Evolutionary conservation across 441 rosid genomes (phyloP).

Genomic region (Gossypium schwendimanii): DNA sequence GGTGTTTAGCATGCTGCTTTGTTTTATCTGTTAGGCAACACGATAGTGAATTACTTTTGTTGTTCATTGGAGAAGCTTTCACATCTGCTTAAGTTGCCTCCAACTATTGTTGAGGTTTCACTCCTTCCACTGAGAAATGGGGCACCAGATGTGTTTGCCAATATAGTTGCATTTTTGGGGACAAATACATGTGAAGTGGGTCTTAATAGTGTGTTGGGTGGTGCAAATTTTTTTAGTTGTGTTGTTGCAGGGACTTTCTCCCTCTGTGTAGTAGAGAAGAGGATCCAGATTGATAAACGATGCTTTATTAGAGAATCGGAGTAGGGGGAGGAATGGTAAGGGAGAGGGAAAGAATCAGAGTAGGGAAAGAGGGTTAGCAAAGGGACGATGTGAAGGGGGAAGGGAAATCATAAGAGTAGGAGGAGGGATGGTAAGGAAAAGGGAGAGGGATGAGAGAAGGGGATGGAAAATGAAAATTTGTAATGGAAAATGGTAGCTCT

Average conservation of each 20-base stretch:
- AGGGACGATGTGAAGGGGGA: no score
- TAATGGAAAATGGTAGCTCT: no score
- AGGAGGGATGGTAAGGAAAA: no score
- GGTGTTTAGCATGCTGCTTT: constrained; percentile 62
- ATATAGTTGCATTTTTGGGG: constrained; percentile 76
- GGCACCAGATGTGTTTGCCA: constrained; percentile 87
- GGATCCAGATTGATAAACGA: constrained; percentile 62
- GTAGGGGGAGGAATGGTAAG: no score
- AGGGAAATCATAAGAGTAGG: no score
- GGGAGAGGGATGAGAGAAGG: no score
- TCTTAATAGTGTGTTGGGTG: constrained; percentile 79
- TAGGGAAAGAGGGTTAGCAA: no score
- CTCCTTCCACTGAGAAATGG: constrained; percentile 87
- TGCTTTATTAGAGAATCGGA: constrained; percentile 54
- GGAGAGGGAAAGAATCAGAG: no score
- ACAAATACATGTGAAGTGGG: constrained; percentile 71
- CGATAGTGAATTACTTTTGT: constrained; percentile 84
- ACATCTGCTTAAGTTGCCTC: constrained; percentile 52
- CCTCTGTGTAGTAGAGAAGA: constrained; percentile 55
- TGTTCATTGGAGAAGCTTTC: constrained; percentile 87
- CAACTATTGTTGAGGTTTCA: constrained; percentile 79
- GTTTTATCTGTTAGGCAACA: constrained; percentile 84
- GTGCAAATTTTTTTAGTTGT: constrained; percentile 75
- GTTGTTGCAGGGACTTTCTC: constrained; percentile 72
- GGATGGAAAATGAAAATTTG: no score